These are phyloP conservation scores for Trichoderma gamsii DNA, from an alignment of 495 filamentous ascomycete genomes.

Conservation along the genomic window DNA sequence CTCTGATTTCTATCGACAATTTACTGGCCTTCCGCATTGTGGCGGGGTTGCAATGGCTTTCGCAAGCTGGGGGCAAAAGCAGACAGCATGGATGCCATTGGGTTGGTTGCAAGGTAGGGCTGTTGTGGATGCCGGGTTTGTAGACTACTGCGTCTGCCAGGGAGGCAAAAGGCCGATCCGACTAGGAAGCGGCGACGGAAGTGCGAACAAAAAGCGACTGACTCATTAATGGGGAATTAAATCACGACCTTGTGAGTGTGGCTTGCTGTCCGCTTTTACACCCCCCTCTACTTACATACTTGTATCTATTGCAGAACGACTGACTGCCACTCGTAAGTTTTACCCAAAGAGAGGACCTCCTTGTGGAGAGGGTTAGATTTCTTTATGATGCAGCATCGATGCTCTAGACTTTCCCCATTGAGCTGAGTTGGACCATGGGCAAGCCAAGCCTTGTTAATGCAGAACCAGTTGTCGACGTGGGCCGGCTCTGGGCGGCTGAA, in stretches of 20 bases:
- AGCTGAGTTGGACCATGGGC: neutral
- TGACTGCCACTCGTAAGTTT: neutral
- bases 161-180: neutral
- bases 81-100: neutral
- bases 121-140: neutral
- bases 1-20: neutral
- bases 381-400: neutral
- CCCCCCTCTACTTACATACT: neutral
- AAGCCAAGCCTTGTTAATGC: neutral
- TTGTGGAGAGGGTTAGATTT: neutral
- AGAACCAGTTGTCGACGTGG: neutral
- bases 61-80: neutral
- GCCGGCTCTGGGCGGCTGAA: neutral
- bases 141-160: neutral
- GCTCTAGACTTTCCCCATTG: neutral
- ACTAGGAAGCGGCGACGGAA: neutral
- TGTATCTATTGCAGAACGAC: no score
- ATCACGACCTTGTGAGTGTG: neutral
- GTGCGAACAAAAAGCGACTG: slow-evolving; percentile 2
- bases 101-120: neutral
- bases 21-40: neutral
- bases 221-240: neutral
- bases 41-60: neutral
- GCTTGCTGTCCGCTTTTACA: slow-evolving; percentile 1
- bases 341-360: neutral